Percentiles rank a stretch among this genome's conserved stretches.
phyloP scores from a whole-genome alignment of 306 rosid genomes.

The Vigna reflexopilosa region DNA sequence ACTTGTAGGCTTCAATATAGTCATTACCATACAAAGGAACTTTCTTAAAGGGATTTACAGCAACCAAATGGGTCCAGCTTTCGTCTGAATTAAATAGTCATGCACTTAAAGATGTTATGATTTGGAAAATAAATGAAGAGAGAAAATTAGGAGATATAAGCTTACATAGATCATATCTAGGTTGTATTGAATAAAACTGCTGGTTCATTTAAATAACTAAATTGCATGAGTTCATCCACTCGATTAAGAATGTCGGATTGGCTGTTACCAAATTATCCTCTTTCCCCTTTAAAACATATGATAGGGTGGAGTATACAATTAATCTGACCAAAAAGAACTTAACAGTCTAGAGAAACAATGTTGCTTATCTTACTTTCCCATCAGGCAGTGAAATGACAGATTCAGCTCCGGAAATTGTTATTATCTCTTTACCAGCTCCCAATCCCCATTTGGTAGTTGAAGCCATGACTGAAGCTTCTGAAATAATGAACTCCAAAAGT shows the following conservation, averaged over 20 bases:
- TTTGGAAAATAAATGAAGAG: too few species aligned
- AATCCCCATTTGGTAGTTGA: constrained; percentile 88
- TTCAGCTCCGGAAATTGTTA: constrained; percentile 74
- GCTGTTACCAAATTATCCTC: constrained; percentile 80
- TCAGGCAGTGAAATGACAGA: constrained; percentile 74
- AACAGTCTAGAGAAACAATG: constrained; percentile 26
- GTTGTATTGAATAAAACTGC: too few species aligned
- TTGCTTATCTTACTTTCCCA: constrained; percentile 70
- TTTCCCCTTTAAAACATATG: constrained; percentile 77
- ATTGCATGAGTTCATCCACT: constrained; percentile 96
- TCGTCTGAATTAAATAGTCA: constrained; percentile 69
- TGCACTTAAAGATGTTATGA: constrained; percentile 34
- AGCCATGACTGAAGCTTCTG: constrained; percentile 93
- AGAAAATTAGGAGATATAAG: too few species aligned
- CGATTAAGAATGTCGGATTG: constrained; percentile 97
- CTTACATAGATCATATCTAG: too few species aligned
- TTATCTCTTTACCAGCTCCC: constrained; percentile 78
- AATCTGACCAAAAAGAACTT: constrained; percentile 9
- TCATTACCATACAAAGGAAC: constrained; percentile 84
- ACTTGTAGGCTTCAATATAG: constrained; percentile 86
- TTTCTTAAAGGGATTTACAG: constrained; percentile 92
- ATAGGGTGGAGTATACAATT: not conserved
- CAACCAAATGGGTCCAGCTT: constrained; percentile 98
- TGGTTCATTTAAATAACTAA: too few species aligned
- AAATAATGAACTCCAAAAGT: constrained; percentile 48